These are phyloP conservation scores for Lactifluus pinguis DNA, from an alignment of 768 basidiomycete species.

Conservation along the genomic window DNA sequence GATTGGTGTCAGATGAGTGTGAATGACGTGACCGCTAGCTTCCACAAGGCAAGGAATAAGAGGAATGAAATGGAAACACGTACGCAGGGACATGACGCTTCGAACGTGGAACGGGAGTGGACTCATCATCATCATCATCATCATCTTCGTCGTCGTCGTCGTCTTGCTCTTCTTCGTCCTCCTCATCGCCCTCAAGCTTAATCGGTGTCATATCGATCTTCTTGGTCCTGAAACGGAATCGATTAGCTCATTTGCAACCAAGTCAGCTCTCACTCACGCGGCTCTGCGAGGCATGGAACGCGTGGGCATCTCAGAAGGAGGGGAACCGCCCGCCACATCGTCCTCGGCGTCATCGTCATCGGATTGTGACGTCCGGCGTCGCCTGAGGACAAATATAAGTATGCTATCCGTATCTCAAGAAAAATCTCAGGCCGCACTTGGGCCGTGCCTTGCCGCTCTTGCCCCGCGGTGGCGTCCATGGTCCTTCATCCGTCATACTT, in stretches of 20 bases:
- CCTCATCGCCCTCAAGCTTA: slow-evolving; percentile 22
- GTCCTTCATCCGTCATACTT: slow-evolving; percentile 27
- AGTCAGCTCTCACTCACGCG: slow-evolving; percentile 36
- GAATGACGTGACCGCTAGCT: background rate
- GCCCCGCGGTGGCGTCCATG: slow-evolving; percentile 20
- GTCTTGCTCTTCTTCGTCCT: slow-evolving; percentile 30
- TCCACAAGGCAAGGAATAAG: background rate
- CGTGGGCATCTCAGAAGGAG: slow-evolving; percentile 35
- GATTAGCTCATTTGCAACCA: slow-evolving; percentile 30
- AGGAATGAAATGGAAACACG: background rate
- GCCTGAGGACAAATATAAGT: slow-evolving; percentile 29
- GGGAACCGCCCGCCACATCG: slow-evolving; percentile 27
- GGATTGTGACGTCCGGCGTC: slow-evolving; percentile 45
- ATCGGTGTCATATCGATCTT: slow-evolving; percentile 17
- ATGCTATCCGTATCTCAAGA: background rate
- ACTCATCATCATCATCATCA: slow-evolving; percentile 14
- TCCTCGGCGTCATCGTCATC: slow-evolving; percentile 36
- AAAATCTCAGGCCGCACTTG: slow-evolving; percentile 22
- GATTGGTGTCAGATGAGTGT: background rate
- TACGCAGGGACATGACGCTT: background rate
- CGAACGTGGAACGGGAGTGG: slow-evolving; percentile 15
- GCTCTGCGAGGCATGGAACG: slow-evolving; percentile 48
- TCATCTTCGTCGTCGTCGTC: slow-evolving; percentile 11
- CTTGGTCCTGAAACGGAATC: slow-evolving; percentile 19
- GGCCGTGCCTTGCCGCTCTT: slow-evolving; percentile 29